Percentiles rank a stretch among this genome's conserved stretches.
phyloP scores from a whole-genome alignment of 1,139 yeast genomes.

The Sugiyamaella xylanicola region DNA sequence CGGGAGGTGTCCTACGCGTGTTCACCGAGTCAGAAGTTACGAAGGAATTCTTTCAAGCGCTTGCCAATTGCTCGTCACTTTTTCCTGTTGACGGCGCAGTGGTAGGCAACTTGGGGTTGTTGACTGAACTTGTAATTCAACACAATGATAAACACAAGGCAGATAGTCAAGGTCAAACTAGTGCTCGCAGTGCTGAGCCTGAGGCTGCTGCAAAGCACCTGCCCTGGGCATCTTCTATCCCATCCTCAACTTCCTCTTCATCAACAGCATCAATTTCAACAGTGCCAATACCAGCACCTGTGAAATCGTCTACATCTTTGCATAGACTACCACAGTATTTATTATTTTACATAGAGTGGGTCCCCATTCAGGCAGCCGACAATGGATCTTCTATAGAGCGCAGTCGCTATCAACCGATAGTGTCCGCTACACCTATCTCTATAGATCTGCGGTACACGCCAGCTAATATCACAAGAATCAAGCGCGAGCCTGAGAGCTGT shows the following conservation, averaged over 20 bases:
- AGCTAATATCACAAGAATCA: background rate
- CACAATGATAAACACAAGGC: no score
- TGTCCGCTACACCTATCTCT: constrained; percentile 18
- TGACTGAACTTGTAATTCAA: constrained; percentile 7
- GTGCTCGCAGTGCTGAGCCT: no score
- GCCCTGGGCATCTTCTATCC: no score
- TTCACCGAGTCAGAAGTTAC: constrained; percentile 27
- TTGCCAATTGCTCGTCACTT: constrained; percentile 25
- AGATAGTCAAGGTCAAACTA: no score
- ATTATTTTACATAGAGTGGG: constrained; percentile 19
- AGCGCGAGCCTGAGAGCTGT: constrained; percentile 8
- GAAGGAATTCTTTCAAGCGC: constrained; percentile 30
- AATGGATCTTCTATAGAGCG: background rate
- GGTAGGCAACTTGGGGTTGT: constrained; percentile 23
- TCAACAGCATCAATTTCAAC: background rate
- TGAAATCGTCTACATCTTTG: background rate
- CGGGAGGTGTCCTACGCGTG: constrained; percentile 33
- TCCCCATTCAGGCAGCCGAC: background rate
- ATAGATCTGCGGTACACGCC: background rate
- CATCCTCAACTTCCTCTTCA: background rate
- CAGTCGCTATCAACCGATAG: constrained; percentile 3
- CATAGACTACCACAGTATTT: constrained; percentile 12
- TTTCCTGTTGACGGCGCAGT: constrained; percentile 15
- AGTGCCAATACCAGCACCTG: background rate
- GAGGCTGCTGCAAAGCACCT: constrained; percentile 3